Base-by-base conservation (phyloP, 1,139 yeast species). In the Kodamaea sp. region DNA sequence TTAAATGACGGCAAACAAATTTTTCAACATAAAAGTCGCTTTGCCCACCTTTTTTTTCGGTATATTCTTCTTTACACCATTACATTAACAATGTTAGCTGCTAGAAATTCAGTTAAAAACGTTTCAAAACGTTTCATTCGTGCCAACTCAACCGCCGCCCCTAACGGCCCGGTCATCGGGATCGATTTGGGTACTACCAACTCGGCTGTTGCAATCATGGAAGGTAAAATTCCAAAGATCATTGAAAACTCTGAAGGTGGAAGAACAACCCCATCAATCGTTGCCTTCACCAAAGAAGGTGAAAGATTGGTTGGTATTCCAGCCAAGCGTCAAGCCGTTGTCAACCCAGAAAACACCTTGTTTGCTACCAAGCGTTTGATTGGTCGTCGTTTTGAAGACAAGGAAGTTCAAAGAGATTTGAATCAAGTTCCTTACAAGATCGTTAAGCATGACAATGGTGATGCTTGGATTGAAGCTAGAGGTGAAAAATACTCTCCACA, bases 191-290 rank as follows among this genome's bases (percentile, higher is more conserved):
- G 98, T 75, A 92, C 97, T 68, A 92, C 97, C 70, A 92, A 92
- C 81, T 92, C 98, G 42, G 97, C 98, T 45, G 98, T 92, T 50
- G 98, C 98, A 47, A 74, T 92, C 52, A 90, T 92, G 96, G 95
- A 88, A 70, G 98, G 98, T 65, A 86, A 88, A 71, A 72, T 84
- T 45, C 97, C 98, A 58, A 88, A 88, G 74, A 95, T 94, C 58
- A 85, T 92, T 58, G 97, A 90, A 75, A 92, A 92, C 73, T 85
- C 96, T 47, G 98, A 92, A 75, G 98, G 98, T 81, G 86, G 96
- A 43, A 85, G 98, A 74, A 92, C 98, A 49, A 92, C 98, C 36
- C 98, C 98, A 34, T 92, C 98, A 35, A 95, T 92, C 39, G 98
- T 92, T 54, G 98, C 97, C 43, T 90, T 92, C 81, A 87, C 96